These are phyloP conservation scores for Parsonsia alboflavescens DNA, from an alignment of 257 asterid species.

Conservation along the genomic window DNA sequence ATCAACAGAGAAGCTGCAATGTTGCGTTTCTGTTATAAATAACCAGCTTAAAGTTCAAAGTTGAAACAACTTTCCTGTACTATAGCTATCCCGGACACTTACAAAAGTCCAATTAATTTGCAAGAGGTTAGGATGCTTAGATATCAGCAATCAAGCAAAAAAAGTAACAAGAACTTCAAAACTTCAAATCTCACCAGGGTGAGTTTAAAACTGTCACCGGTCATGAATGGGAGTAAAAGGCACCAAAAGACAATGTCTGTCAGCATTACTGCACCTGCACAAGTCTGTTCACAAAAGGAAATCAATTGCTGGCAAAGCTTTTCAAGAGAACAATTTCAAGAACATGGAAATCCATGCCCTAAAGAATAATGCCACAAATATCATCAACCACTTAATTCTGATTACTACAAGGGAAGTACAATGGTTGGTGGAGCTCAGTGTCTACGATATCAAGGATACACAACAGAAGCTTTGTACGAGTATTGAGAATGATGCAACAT, in stretches of 20 bases:
- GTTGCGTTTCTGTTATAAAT: neutral
- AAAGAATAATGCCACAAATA: neutral
- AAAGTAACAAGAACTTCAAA: neutral
- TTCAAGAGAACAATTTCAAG: slow-evolving; percentile 2
- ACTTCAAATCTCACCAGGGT: slow-evolving; percentile 49
- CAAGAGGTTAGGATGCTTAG: neutral
- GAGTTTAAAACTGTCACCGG: slow-evolving; percentile 56
- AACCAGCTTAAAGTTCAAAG: neutral
- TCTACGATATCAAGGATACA: neutral
- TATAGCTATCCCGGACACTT: neutral
- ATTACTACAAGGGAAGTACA: neutral
- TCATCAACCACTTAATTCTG: neutral
- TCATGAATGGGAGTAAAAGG: slow-evolving; percentile 78
- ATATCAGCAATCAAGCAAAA: neutral
- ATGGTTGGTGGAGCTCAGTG: neutral
- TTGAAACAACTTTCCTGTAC: neutral
- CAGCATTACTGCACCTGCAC: slow-evolving; percentile 82
- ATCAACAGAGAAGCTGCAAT: neutral
- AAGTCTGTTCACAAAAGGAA: slow-evolving; percentile 31
- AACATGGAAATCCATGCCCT: neutral
- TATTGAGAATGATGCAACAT: neutral
- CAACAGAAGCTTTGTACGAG: neutral
- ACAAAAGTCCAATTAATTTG: neutral
- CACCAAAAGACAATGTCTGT: slow-evolving; percentile 91
- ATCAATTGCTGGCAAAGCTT: neutral